Percentiles rank a stretch among this genome's conserved stretches.
phyloP scores from a whole-genome alignment of 2,329 filamentous ascomycete species.

The Aphanocladium album region DNA sequence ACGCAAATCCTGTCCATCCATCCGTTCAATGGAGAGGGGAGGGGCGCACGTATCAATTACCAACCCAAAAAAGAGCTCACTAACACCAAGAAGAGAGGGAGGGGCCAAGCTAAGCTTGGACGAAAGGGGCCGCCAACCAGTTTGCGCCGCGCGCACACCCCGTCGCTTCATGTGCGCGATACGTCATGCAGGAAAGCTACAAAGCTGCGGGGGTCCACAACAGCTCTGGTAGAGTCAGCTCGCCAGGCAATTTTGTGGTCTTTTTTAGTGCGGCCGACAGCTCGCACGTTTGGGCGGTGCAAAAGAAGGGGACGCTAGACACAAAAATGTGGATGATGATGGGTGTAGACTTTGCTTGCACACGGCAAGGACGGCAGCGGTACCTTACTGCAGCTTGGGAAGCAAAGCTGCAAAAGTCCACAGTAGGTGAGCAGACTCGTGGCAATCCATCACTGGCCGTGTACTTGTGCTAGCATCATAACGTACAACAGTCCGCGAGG shows the following conservation, averaged over 20 bases:
- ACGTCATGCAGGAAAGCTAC: constrained; percentile 8
- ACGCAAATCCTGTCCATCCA: constrained; percentile 3
- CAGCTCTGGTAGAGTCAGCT: background rate
- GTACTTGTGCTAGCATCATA: background rate
- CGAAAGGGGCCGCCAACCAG: constrained; percentile 5
- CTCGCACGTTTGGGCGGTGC: background rate
- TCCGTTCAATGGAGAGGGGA: background rate
- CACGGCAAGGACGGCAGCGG: constrained; percentile 5
- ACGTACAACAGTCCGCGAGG: background rate
- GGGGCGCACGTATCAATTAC: background rate
- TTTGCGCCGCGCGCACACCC: background rate
- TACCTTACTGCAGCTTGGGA: too few relatives aligned
- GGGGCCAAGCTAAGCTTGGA: background rate
- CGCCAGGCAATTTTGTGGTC: background rate
- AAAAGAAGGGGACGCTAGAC: background rate
- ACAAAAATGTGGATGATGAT: background rate
- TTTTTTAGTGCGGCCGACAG: background rate
- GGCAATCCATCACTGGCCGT: background rate
- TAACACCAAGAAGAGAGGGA: background rate
- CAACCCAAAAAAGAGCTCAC: background rate
- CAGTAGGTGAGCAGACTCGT: background rate
- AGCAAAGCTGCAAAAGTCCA: too few relatives aligned
- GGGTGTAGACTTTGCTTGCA: background rate
- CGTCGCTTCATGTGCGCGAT: background rate
- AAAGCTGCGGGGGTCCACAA: background rate